phyloP scores from a whole-genome alignment of 345 rosid species.

The Arabidopsis suecica region DNA sequence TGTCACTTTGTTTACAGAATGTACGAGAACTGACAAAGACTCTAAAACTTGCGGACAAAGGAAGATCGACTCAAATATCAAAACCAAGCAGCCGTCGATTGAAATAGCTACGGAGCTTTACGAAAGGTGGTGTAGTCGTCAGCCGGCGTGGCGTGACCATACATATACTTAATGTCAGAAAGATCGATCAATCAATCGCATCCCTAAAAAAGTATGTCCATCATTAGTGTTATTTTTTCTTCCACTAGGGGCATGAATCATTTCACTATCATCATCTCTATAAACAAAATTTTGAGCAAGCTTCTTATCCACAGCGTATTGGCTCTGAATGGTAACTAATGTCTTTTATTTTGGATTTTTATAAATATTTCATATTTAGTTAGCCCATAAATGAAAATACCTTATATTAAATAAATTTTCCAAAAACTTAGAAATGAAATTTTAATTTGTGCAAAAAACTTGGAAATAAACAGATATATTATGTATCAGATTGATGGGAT shows the following conservation, averaged over 20 bases:
- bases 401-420: not conserved
- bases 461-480: not conserved
- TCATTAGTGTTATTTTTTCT: constrained; percentile 37
- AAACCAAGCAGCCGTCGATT: constrained; percentile 39
- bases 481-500: not conserved
- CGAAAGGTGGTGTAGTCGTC: constrained; percentile 34
- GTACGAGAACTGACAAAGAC: constrained; percentile 45
- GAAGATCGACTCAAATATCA: constrained; percentile 21
- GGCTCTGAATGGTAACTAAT: not conserved
- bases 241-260: constrained; percentile 39
- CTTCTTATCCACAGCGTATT: not conserved
- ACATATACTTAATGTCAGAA: constrained; percentile 33
- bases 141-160: constrained; percentile 22
- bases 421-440: no score
- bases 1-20: constrained; percentile 27
- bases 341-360: not conserved
- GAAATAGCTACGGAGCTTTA: constrained; percentile 29
- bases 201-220: constrained; percentile 25
- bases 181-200: constrained; percentile 18
- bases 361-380: not conserved
- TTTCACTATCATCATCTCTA: constrained; percentile 16
- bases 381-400: not conserved
- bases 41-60: constrained; percentile 35
- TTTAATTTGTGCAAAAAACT: not conserved
- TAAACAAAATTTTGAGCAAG: constrained; percentile 10